Conservation (phyloP, 2,329 filamentous ascomycete genomes). For the Diplodia seriata region DNA sequence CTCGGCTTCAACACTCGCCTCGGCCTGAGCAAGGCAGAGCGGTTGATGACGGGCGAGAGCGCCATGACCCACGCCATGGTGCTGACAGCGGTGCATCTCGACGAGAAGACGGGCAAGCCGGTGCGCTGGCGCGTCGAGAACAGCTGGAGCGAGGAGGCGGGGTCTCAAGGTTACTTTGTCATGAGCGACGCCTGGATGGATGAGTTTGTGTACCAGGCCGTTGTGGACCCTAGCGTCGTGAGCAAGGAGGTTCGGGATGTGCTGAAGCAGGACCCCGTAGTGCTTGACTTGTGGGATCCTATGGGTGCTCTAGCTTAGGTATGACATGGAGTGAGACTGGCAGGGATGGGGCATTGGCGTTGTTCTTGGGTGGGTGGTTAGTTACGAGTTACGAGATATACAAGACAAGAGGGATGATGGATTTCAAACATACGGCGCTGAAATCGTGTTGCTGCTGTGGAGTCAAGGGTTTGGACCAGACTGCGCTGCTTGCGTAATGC, state of each 20-base stretch:
- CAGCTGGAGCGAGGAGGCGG: conserved; percentile 74
- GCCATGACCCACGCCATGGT: conserved; percentile 95
- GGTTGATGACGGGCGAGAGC: conserved; percentile 75
- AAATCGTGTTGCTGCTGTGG: background rate
- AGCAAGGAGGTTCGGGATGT: conserved; percentile 72
- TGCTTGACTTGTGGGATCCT: conserved; percentile 73
- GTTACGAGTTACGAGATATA: background rate
- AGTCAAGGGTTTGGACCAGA: background rate
- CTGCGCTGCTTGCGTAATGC: background rate
- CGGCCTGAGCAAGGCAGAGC: conserved; percentile 76
- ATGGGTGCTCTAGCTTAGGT: conserved; percentile 58
- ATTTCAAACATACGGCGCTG: background rate
- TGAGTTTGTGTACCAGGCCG: conserved; percentile 82
- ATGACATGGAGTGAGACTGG: background rate
- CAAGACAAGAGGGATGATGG: background rate
- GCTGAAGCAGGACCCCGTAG: conserved; percentile 71
- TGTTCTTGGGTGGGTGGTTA: background rate
- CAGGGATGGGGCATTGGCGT: background rate
- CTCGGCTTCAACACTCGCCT: conserved; percentile 82
- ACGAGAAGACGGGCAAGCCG: conserved; percentile 61
- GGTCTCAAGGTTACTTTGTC: conserved; percentile 84
- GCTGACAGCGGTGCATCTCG: conserved; percentile 82
- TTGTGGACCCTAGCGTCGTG: conserved; percentile 72
- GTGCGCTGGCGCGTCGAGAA: conserved; percentile 89
- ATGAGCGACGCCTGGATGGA: conserved; percentile 76